A percentile compares a stretch with the other conserved stretches of the same genome.
Evolutionary conservation across 106 monocot species (phyloP).

Genomic region (Allium sativum): DNA sequence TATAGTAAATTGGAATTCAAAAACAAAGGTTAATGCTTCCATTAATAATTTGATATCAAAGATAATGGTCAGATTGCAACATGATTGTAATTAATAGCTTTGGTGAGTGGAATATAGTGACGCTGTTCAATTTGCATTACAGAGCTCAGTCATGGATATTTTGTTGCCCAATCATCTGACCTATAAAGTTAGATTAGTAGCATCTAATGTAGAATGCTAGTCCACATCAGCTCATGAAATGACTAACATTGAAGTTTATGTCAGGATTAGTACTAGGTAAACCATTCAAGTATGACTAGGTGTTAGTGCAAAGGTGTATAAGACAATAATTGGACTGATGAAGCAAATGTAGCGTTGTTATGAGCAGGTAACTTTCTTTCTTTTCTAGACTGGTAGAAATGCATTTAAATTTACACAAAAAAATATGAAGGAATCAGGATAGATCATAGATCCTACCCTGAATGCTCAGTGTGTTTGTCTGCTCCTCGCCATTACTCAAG

Average conservation of each 20-base stretch:
- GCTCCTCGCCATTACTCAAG: too few species aligned
- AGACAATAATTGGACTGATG: slow-evolving; percentile 83
- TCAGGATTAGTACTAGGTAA: slow-evolving; percentile 88
- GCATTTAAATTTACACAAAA: too few species aligned
- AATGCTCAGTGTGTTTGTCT: too few species aligned
- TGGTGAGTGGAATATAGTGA: slow-evolving; percentile 90
- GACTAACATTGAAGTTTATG: slow-evolving; percentile 57
- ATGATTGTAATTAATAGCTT: slow-evolving; percentile 80
- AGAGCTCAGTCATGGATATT: slow-evolving; percentile 78
- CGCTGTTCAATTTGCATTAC: slow-evolving; percentile 76
- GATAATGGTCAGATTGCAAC: slow-evolving; percentile 90
- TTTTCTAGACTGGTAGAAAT: too few species aligned
- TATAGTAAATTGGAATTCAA: slow-evolving; percentile 40
- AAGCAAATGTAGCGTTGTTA: too few species aligned
- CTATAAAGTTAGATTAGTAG: slow-evolving; percentile 64
- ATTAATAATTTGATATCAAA: slow-evolving; percentile 68
- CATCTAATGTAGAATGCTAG: slow-evolving; percentile 12
- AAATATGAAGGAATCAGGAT: too few species aligned
- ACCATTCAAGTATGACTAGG: slow-evolving; percentile 60
- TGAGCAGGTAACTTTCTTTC: too few species aligned
- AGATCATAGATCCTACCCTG: too few species aligned
- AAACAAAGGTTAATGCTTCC: slow-evolving; percentile 77
- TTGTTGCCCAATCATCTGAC: slow-evolving; percentile 86
- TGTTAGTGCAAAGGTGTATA: too few species aligned
- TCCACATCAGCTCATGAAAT: slow-evolving; percentile 63